phyloP scores from a whole-genome alignment of 2,329 filamentous ascomycete species.

The Neocatenulostroma microsporum region DNA sequence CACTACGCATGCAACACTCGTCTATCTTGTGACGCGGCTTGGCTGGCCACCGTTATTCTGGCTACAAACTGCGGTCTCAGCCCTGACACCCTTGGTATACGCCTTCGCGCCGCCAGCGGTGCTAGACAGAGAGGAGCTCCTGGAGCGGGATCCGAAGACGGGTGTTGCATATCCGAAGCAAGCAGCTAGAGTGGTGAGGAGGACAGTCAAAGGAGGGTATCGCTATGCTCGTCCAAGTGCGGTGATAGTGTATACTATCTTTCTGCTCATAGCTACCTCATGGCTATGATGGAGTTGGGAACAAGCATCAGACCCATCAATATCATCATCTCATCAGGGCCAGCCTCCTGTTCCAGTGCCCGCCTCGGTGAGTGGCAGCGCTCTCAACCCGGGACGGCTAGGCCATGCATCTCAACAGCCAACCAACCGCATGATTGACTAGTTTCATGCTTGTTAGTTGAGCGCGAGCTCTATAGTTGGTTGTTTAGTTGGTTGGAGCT shows the following conservation, averaged over 20 bases:
- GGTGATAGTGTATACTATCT: not conserved
- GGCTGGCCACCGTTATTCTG: constrained; percentile 56
- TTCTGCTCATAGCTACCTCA: not conserved
- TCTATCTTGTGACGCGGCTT: constrained; percentile 51
- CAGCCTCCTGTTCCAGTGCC: too few species aligned
- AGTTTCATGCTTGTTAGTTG: too few species aligned
- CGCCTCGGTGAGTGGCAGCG: too few species aligned
- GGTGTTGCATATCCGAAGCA: not conserved
- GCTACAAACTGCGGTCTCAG: constrained; percentile 24
- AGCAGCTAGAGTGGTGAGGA: not conserved
- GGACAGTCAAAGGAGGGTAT: not conserved
- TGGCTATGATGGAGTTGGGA: too few species aligned
- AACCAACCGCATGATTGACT: too few species aligned
- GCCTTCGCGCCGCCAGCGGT: constrained; percentile 7
- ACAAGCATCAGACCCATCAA: too few species aligned
- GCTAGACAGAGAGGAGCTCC: not conserved
- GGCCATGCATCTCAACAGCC: too few species aligned
- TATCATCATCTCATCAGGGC: too few species aligned
- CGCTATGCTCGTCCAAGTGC: not conserved
- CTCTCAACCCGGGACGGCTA: too few species aligned
- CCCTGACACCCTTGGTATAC: constrained; percentile 7
- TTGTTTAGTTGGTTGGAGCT: too few species aligned
- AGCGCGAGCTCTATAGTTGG: too few species aligned
- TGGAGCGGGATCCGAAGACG: not conserved
- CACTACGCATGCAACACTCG: constrained; percentile 29